A percentile compares a stretch with the other conserved stretches of the same genome.
phyloP scores from a whole-genome alignment of 495 filamentous ascomycete species.

The Usnea hakonensis region DNA sequence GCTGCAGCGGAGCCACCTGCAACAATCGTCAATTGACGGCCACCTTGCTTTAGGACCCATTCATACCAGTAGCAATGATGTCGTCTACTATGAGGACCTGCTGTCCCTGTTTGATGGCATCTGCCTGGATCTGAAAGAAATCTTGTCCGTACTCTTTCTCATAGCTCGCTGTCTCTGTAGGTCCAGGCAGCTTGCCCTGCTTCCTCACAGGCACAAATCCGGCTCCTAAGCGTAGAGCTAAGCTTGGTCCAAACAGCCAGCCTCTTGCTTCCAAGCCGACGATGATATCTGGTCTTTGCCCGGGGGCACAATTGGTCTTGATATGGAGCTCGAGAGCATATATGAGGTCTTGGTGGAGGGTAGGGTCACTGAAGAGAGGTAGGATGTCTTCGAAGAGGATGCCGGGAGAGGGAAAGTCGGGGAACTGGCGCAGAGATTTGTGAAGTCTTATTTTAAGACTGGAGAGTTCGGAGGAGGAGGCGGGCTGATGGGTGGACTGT shows the following conservation, averaged over 20 bases:
- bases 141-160: slow-evolving; percentile 97
- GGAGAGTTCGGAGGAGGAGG: slow-evolving; percentile 72
- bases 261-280: slow-evolving; percentile 91
- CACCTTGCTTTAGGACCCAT: not conserved
- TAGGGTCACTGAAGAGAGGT: slow-evolving; percentile 81
- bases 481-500: slow-evolving; percentile 47
- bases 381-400: slow-evolving; percentile 99
- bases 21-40: slow-evolving; percentile 18
- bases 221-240: slow-evolving; percentile 80
- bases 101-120: slow-evolving; percentile 76
- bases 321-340: slow-evolving; percentile 84
- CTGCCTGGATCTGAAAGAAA: slow-evolving; percentile 90
- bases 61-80: slow-evolving; percentile 93
- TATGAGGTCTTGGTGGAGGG: slow-evolving; percentile 67
- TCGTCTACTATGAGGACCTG: slow-evolving; percentile 91
- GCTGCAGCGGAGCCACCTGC: slow-evolving; percentile 86
- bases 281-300: slow-evolving; percentile 72
- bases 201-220: slow-evolving; percentile 93
- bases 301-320: slow-evolving; percentile 39
- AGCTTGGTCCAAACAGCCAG: slow-evolving; percentile 87
- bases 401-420: slow-evolving; percentile 89
- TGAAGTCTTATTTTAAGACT: slow-evolving; percentile 77
- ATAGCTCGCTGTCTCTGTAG: slow-evolving; percentile 71
- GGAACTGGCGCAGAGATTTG: slow-evolving; percentile 61
- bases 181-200: slow-evolving; percentile 90